Percentiles rank a stretch among this genome's conserved stretches.
phyloP scores from a whole-genome alignment of 2,329 filamentous ascomycete species.

The Cladophialophora yegresii region DNA sequence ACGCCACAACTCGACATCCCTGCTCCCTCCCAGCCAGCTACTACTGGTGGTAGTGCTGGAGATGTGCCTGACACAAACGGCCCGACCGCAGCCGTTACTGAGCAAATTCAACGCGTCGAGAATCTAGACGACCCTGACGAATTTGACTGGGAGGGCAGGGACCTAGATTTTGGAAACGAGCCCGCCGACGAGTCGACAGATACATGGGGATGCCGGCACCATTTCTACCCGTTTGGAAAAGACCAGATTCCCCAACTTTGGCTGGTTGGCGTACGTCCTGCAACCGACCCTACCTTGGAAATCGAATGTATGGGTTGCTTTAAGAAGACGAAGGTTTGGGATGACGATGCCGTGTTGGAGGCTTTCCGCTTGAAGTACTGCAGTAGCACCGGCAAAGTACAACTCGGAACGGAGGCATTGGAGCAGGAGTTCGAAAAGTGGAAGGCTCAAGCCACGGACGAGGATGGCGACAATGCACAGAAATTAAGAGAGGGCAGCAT shows the following conservation, averaged over 20 bases:
- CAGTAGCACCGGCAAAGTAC: not conserved
- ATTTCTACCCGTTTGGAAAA: conserved; percentile 15
- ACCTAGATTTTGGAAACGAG: conserved; percentile 46
- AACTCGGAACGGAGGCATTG: not conserved
- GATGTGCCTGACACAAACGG: not conserved
- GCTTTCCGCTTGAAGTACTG: not conserved
- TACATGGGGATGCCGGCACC: conserved; percentile 30
- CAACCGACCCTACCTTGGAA: conserved; percentile 9
- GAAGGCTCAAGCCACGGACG: not conserved
- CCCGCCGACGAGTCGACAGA: conserved; percentile 25
- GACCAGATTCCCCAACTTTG: conserved; percentile 18
- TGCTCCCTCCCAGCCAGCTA: not conserved
- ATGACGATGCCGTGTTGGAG: conserved; percentile 1
- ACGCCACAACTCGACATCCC: not conserved
- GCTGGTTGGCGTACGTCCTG: conserved; percentile 15
- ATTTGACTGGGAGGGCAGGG: conserved; percentile 29
- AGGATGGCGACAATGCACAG: conserved; percentile 6
- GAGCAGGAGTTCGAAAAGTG: not conserved
- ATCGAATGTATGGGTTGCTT: conserved; percentile 32
- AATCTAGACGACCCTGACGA: conserved; percentile 32
- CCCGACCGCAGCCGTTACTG: not conserved
- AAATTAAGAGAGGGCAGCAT: not conserved
- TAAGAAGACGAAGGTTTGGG: conserved; percentile 17
- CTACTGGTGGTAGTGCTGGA: not conserved
- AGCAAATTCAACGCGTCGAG: not conserved